These are phyloP conservation scores for Pseudocercospora cruenta DNA, from an alignment of 2,329 filamentous ascomycete species.

Conservation along the genomic window DNA sequence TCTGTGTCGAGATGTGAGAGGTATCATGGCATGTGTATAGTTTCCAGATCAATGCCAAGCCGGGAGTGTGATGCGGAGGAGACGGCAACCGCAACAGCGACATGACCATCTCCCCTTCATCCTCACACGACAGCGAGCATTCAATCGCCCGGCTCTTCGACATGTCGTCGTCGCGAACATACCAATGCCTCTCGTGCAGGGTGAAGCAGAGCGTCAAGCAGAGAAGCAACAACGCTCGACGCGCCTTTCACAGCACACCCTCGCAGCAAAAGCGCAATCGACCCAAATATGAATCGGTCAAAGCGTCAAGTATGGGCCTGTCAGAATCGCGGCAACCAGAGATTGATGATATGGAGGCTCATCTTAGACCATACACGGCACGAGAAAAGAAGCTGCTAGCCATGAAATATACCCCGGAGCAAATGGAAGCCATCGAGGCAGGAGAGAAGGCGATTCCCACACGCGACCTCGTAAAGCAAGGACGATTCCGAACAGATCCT, in stretches of 20 bases:
- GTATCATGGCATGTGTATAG: not conserved
- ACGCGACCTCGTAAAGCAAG: slow-evolving; percentile 74
- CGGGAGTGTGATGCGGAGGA: slow-evolving; percentile 8
- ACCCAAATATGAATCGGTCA: slow-evolving; percentile 46
- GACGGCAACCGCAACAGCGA: not conserved
- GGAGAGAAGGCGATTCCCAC: slow-evolving; percentile 77
- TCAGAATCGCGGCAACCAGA: slow-evolving; percentile 21
- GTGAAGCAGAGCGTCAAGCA: slow-evolving; percentile 28
- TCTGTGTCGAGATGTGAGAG: not conserved
- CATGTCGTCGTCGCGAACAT: slow-evolving; percentile 35
- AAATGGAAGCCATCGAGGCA: slow-evolving; percentile 79
- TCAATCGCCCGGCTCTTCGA: not conserved
- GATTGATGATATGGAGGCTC: slow-evolving; percentile 23
- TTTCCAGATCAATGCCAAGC: not conserved
- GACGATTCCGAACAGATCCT: slow-evolving; percentile 70
- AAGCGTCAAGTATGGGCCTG: slow-evolving; percentile 43
- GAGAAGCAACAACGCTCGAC: slow-evolving; percentile 31
- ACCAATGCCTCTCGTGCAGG: slow-evolving; percentile 40
- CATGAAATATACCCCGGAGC: slow-evolving; percentile 75
- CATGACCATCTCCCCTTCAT: slow-evolving; percentile 3
- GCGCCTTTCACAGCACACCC: slow-evolving; percentile 48
- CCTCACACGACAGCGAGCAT: not conserved
- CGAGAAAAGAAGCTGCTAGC: slow-evolving; percentile 66
- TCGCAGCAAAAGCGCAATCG: slow-evolving; percentile 43
- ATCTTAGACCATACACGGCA: slow-evolving; percentile 60